Percentiles rank a stretch among this genome's conserved stretches.
Evolutionary conservation across 805 yeast species (phyloP).

Genomic region (Tetrapisispora iriomotensis): DNA sequence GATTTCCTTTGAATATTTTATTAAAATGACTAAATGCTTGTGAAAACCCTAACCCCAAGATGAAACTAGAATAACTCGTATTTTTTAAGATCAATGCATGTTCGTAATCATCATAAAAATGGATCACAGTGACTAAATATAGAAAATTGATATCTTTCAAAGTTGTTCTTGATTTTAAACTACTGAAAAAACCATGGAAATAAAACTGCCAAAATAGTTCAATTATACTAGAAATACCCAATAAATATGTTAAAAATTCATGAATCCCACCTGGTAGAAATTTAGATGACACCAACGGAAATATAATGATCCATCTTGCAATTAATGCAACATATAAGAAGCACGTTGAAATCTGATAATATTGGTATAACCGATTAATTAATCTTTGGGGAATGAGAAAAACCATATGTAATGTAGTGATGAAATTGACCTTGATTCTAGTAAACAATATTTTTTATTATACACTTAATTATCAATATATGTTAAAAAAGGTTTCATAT

Average conservation of each 20-base stretch:
- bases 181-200: constrained; percentile 16
- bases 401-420: not conserved
- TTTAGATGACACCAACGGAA: constrained; percentile 55
- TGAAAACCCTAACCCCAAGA: constrained; percentile 17
- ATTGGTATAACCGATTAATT: constrained; percentile 18
- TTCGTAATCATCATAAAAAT: constrained; percentile 27
- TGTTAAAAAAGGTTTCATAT: no score
- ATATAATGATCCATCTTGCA: constrained; percentile 40
- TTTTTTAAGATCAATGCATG: constrained; percentile 25
- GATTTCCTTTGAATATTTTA: constrained; percentile 17
- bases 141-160: constrained; percentile 23
- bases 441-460: no score
- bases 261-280: constrained; percentile 67
- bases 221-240: constrained; percentile 14
- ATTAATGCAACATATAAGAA: constrained; percentile 22
- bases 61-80: constrained; percentile 23
- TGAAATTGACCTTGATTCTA: no score
- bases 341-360: constrained; percentile 19
- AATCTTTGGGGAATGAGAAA: not conserved
- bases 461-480: no score
- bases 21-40: constrained; percentile 24
- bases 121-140: constrained; percentile 21
- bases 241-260: constrained; percentile 38
- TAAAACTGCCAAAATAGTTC: constrained; percentile 21
- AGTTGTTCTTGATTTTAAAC: constrained; percentile 12